Evolutionary conservation across 345 rosid genomes (phyloP).

Genomic region (Anacardium occidentale): DNA sequence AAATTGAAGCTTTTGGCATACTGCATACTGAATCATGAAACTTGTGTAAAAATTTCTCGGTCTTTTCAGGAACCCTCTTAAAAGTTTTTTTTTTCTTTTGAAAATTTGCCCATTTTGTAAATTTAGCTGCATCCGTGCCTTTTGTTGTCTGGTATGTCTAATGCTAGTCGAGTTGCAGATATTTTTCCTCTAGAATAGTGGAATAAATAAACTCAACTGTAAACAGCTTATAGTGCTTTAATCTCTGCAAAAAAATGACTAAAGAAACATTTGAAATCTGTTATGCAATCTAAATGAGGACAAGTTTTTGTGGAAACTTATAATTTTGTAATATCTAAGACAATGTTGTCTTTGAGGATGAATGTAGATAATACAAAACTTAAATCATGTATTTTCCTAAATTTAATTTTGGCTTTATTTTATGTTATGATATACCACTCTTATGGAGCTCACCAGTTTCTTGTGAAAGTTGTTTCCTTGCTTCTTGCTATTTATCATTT

Average conservation of each 20-base stretch:
- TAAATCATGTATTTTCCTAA: not conserved
- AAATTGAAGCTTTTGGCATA: conserved; percentile 8
- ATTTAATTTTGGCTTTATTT: not conserved
- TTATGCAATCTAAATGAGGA: not conserved
- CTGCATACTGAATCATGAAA: conserved; percentile 1
- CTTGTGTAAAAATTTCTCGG: not conserved
- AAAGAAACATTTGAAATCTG: not conserved
- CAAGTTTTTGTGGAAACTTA: not conserved
- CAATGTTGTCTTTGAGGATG: not conserved
- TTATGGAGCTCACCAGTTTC: not conserved
- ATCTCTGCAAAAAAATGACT: not conserved
- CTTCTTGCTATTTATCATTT: not conserved
- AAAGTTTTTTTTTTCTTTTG: not conserved
- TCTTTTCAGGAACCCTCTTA: not conserved
- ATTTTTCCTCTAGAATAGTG: not conserved
- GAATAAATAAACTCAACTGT: not conserved
- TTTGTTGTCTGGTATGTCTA: not conserved
- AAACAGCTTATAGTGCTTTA: not conserved
- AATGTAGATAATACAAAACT: not conserved
- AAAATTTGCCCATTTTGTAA: not conserved
- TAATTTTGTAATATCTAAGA: not conserved
- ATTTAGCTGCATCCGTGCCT: not conserved
- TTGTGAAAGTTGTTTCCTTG: not conserved
- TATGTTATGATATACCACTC: not conserved
- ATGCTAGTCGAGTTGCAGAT: not conserved